Evolutionary conservation across 2,329 filamentous ascomycete genomes (phyloP).

Genomic region (Fusarium transvaalense): DNA sequence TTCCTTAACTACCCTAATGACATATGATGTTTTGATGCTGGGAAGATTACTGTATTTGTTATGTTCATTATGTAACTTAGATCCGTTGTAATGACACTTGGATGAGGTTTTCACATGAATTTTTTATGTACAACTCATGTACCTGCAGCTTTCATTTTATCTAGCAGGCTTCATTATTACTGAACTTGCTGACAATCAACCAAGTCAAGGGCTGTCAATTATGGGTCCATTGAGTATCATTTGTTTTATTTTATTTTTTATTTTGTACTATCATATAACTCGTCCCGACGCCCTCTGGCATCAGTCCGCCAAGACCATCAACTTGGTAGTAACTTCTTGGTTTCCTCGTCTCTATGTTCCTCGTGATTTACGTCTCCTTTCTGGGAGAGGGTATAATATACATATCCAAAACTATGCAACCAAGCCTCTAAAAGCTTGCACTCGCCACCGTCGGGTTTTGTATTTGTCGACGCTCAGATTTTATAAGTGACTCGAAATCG

Average conservation of each 20-base stretch:
- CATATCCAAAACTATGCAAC: not conserved
- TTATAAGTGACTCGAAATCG: conserved; percentile 4
- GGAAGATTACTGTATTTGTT: conserved; percentile 18
- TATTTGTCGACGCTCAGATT: conserved; percentile 4
- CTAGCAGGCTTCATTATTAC: not conserved
- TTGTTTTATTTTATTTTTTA: not conserved
- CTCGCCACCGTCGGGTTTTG: not conserved
- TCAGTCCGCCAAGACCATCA: not conserved
- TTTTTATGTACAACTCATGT: not conserved
- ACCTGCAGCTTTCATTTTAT: not conserved
- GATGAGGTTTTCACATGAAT: conserved; percentile 12
- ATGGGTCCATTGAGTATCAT: not conserved
- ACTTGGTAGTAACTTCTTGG: not conserved
- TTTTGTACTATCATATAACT: conserved; percentile 1
- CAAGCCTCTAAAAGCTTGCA: conserved; percentile 5
- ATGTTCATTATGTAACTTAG: conserved; percentile 28
- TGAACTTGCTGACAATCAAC: not conserved
- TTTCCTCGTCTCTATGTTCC: not conserved
- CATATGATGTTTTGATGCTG: conserved; percentile 21
- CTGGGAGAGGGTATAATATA: not conserved
- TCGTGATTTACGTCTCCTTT: not conserved
- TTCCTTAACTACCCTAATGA: conserved; percentile 8
- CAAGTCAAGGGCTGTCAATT: no score
- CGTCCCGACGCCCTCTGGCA: not conserved
- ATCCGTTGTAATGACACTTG: conserved; percentile 40